Evolutionary conservation across 2,329 filamentous ascomycete genomes (phyloP).

Genomic region (Diaporthe ilicicola): DNA sequence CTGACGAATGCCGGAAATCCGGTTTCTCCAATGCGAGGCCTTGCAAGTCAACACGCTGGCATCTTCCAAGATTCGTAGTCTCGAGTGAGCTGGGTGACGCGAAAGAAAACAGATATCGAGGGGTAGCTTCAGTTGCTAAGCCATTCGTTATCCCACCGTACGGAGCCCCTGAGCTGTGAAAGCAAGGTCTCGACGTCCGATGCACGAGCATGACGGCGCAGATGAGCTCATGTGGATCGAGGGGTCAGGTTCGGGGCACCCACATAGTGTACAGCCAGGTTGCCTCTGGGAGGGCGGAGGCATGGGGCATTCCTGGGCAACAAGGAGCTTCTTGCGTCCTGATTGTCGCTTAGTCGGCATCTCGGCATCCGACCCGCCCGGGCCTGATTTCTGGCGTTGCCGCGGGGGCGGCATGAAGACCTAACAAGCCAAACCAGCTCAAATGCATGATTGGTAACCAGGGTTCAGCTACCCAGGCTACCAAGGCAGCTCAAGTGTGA

Average conservation of each 20-base stretch:
- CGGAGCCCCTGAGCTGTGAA: constrained; percentile 23
- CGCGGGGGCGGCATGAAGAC: not conserved
- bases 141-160: constrained; percentile 21
- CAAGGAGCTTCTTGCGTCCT: not conserved
- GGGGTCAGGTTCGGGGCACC: constrained; percentile 4
- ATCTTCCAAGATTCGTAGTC: not conserved
- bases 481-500: constrained; percentile 17
- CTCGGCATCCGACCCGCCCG: constrained; percentile 2
- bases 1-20: not conserved
- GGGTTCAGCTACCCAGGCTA: not conserved
- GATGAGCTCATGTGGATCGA: constrained; percentile 22
- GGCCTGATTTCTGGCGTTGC: not conserved
- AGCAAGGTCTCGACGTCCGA: constrained; percentile 1
- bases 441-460: constrained; percentile 14
- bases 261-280: constrained; percentile 5
- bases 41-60: not conserved
- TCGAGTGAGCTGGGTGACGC: constrained; percentile 13
- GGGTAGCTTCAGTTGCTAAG: constrained; percentile 28
- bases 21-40: not conserved
- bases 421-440: not conserved
- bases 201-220: constrained; percentile 14
- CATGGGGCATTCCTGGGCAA: constrained; percentile 1
- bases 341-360: not conserved
- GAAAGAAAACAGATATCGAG: constrained; percentile 17
- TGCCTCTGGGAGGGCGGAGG: not conserved